Evolutionary conservation across 2,329 filamentous ascomycete species (phyloP).

Genomic region (Anthostomella pinea): DNA sequence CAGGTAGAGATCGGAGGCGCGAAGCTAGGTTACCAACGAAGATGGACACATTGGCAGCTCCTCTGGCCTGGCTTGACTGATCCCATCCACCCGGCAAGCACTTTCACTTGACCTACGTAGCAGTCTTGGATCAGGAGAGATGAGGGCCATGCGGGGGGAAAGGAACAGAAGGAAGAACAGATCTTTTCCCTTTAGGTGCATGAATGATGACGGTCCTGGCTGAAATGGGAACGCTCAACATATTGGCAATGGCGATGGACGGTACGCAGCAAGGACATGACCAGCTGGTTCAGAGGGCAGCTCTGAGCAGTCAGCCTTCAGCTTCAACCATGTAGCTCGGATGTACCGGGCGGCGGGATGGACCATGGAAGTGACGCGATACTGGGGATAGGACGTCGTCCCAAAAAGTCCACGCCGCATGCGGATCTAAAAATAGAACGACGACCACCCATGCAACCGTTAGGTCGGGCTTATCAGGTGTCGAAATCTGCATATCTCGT

Average conservation of each 20-base stretch:
- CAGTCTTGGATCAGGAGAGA: conserved; percentile 2
- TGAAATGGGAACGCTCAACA: conserved; percentile 31
- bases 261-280: conserved; percentile 24
- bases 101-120: no score
- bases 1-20: no score
- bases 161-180: conserved; percentile 18
- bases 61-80: conserved; percentile 1
- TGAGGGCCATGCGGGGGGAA: conserved; percentile 21
- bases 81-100: background rate
- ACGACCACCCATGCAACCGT: conserved; percentile 4
- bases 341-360: conserved; percentile 17
- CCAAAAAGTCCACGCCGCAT: conserved; percentile 10
- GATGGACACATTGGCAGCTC: conserved; percentile 5
- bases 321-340: conserved; percentile 21
- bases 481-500: background rate
- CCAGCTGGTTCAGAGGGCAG: conserved; percentile 10
- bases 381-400: conserved; percentile 9
- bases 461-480: conserved; percentile 3
- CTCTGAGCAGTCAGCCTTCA: conserved; percentile 9
- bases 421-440: conserved; percentile 19
- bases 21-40: conserved; percentile 1
- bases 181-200: conserved; percentile 22
- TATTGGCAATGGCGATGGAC: conserved; percentile 26
- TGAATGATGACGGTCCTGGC: conserved; percentile 24
- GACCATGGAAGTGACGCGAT: conserved; percentile 10